Evolutionary conservation across 2,329 filamentous ascomycete genomes (phyloP).

Genomic region (Pseudodiploospora longispora): DNA sequence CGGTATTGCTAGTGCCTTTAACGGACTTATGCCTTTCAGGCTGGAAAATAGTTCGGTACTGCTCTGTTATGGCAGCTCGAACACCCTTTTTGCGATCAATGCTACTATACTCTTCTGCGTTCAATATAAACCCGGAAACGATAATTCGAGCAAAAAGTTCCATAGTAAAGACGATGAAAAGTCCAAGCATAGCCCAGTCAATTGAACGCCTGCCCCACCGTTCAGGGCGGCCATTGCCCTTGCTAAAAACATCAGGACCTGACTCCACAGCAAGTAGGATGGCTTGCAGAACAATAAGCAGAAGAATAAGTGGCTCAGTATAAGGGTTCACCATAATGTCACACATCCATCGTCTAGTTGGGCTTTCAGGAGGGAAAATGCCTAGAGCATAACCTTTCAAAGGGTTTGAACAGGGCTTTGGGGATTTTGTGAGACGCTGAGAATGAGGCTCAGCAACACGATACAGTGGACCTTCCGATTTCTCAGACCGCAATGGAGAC

Average conservation of each 20-base stretch:
- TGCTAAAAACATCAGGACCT: slow-evolving; percentile 58
- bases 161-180: slow-evolving; percentile 85
- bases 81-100: slow-evolving; percentile 72
- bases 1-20: slow-evolving; percentile 40
- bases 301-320: slow-evolving; percentile 76
- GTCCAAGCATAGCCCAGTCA: slow-evolving; percentile 71
- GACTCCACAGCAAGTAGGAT: slow-evolving; percentile 83
- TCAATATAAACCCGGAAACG: slow-evolving; percentile 88
- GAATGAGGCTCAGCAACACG: not conserved
- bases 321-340: slow-evolving; percentile 78
- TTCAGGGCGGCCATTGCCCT: slow-evolving; percentile 50
- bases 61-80: slow-evolving; percentile 64
- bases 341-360: slow-evolving; percentile 65
- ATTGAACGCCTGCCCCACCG: slow-evolving; percentile 61
- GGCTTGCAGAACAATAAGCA: slow-evolving; percentile 82
- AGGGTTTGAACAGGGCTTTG: slow-evolving; percentile 50
- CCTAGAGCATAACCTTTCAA: slow-evolving; percentile 80
- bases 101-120: slow-evolving; percentile 85
- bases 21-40: slow-evolving; percentile 66
- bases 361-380: slow-evolving; percentile 72
- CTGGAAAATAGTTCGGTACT: slow-evolving; percentile 73
- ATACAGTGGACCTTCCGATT: slow-evolving; percentile 20
- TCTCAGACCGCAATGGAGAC: slow-evolving; percentile 42
- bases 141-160: slow-evolving; percentile 78
- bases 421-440: slow-evolving; percentile 10